Percentiles rank a stretch among this genome's conserved stretches.
phyloP scores from a whole-genome alignment of 768 basidiomycete genomes.

The Collybia mongolica region DNA sequence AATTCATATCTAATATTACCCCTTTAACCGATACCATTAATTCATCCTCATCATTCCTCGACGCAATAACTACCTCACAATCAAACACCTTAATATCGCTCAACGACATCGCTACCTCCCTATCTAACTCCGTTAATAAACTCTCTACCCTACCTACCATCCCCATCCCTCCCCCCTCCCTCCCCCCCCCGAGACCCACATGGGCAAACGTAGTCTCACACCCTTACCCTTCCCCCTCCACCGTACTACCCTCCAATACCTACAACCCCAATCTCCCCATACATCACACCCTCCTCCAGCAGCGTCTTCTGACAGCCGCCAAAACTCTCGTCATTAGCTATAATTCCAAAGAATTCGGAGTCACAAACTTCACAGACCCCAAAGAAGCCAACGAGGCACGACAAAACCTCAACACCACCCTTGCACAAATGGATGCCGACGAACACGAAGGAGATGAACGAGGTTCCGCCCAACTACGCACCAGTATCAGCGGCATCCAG shows the following conservation, averaged over 20 bases:
- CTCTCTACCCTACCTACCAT: neutral
- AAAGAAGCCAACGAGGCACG: neutral
- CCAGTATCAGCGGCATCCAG: neutral
- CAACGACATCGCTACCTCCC: neutral
- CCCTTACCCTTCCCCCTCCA: neutral
- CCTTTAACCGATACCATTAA: neutral
- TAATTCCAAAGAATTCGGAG: neutral
- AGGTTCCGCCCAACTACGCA: neutral
- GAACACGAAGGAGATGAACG: neutral
- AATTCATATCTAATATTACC: neutral
- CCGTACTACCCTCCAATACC: neutral
- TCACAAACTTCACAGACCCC: neutral
- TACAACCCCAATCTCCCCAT: neutral
- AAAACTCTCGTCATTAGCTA: neutral
- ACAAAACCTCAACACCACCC: neutral
- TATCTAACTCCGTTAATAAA: neutral
- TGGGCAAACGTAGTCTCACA: neutral
- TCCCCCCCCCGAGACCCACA: neutral
- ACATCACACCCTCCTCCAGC: conserved; percentile 7
- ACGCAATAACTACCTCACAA: neutral
- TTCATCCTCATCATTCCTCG: neutral
- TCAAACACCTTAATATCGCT: neutral
- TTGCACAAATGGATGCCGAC: conserved; percentile 4
- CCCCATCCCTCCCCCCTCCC: neutral
- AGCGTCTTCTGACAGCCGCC: neutral